Evolutionary conservation across 306 rosid genomes (phyloP), one percentile per base, ranked within the genome.

Genomic region (Abrus precatorius): DNA sequence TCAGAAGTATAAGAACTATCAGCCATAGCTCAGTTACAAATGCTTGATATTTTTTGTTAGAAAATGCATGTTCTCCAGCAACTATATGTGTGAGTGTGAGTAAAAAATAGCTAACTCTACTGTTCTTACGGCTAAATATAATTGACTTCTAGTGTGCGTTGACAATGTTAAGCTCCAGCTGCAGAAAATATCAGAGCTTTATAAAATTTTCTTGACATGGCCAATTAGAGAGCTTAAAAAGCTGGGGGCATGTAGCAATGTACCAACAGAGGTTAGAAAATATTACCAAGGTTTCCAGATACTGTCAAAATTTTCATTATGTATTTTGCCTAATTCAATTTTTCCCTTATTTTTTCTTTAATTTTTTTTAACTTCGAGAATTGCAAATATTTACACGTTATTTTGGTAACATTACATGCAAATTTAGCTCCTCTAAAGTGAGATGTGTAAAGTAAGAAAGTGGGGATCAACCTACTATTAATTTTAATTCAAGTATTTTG

Each of bases 41-140:
- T 41, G 68, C 14, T 74, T 41, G 11, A 27, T 36, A 49, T 48
- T 14, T 43, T 48, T 5, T 13, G 29, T 70, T 9, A 32, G 56
- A 12, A 69, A 40, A 61, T 40, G 53, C 7, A 54, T 74, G 50
- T 30, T 71, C 80, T 34, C 52, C 76, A 76, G 34, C 14, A 80
- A 72, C 57, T 30, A 49, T 77, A 33, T 9, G 49, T 10, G 44
- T 65, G 69, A n/a, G 52, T 60, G 78, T 41, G 67, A 50, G 29
- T 8, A 53, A 32, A 10, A 55, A 40, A 6, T 13, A 11, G 61
- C 12, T 33, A 49, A 48, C 76, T 52, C 40, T 47, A 7, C 44
- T 34, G 60, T 47, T 50, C 59, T 41, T 9, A 57, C 11, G 29
- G 57, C 30, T 45, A 45, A 62, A 62, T 8, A 29, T 50, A 44